Conservation (phyloP, 441 rosid genomes). For the Erodium texanum region DNA sequence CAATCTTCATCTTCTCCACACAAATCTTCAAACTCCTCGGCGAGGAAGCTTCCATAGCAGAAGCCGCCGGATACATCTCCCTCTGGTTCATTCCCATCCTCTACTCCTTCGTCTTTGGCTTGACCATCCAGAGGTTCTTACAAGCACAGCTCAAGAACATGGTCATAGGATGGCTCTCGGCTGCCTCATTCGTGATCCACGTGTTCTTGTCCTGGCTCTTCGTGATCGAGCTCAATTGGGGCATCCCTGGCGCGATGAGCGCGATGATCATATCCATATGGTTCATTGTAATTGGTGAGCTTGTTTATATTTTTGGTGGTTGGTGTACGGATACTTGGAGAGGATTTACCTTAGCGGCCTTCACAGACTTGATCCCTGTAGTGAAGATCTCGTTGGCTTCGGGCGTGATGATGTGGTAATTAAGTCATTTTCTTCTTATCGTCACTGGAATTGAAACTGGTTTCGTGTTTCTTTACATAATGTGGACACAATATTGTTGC, state of each 20-base stretch:
- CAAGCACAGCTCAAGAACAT: slow-evolving; percentile 41
- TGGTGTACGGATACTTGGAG: slow-evolving; percentile 42
- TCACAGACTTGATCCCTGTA: slow-evolving; percentile 29
- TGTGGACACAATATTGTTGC: too few relatives aligned
- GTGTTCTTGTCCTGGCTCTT: slow-evolving; percentile 40
- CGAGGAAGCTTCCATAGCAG: slow-evolving; percentile 37
- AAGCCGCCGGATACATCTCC: slow-evolving; percentile 34
- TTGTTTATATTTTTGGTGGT: slow-evolving; percentile 37
- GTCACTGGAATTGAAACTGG: too few relatives aligned
- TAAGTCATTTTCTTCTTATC: too few relatives aligned
- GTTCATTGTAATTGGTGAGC: slow-evolving; percentile 20
- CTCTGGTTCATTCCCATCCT: slow-evolving; percentile 42
- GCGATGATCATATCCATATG: slow-evolving; percentile 26
- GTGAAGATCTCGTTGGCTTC: slow-evolving; percentile 45
- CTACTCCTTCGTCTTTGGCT: slow-evolving; percentile 24
- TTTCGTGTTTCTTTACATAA: too few relatives aligned
- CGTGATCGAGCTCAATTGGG: slow-evolving; percentile 27
- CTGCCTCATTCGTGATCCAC: slow-evolving; percentile 28
- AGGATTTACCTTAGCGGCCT: slow-evolving; percentile 36
- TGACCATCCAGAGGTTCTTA: slow-evolving; percentile 33
- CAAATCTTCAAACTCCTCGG: slow-evolving; percentile 45
- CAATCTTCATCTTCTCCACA: slow-evolving; percentile 35
- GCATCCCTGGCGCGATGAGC: slow-evolving; percentile 41
- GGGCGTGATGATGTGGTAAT: slow-evolving; percentile 49
- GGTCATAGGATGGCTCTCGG: slow-evolving; percentile 39